phyloP scores from a whole-genome alignment of 1,139 yeast genomes.

The Magnusiomyces paraingens region DNA sequence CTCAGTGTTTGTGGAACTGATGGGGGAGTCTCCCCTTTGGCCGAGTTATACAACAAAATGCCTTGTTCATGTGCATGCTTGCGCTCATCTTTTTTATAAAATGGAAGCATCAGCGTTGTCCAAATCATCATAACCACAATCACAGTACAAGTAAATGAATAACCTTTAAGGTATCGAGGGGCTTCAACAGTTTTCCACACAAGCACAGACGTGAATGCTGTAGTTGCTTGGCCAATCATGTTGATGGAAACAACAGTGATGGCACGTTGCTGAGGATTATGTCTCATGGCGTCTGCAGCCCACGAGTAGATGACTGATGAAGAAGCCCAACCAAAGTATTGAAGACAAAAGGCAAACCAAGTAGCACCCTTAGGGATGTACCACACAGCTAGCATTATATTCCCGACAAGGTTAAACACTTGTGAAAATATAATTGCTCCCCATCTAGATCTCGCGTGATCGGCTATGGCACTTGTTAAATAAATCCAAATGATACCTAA shows the following conservation, averaged over 20 bases:
- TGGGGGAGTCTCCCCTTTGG: conserved; percentile 6
- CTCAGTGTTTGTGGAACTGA: not conserved
- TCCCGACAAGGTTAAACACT: conserved; percentile 40
- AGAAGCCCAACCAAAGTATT: conserved; percentile 42
- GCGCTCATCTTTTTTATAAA: conserved; percentile 54
- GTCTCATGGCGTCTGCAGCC: conserved; percentile 7
- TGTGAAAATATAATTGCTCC: conserved; percentile 53
- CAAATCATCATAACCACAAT: conserved; percentile 43
- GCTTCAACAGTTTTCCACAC: conserved; percentile 47
- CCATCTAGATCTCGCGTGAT: conserved; percentile 50
- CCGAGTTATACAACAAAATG: conserved; percentile 20
- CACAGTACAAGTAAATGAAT: conserved; percentile 47
- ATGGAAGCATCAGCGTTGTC: conserved; percentile 47
- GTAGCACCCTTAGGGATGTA: conserved; percentile 39
- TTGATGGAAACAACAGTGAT: conserved; percentile 31
- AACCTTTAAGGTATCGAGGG: conserved; percentile 48
- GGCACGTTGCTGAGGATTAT: conserved; percentile 20
- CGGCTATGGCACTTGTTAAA: conserved; percentile 43
- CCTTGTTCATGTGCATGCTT: conserved; percentile 47
- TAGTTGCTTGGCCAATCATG: conserved; percentile 6
- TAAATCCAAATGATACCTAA: conserved; percentile 46
- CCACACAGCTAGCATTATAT: conserved; percentile 44
- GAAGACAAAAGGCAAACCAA: conserved; percentile 44
- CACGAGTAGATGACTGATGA: conserved; percentile 22
- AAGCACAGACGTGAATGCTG: conserved; percentile 21